Percentiles rank a stretch among this genome's conserved stretches.
phyloP scores from a whole-genome alignment of 176 grass and related monocot genomes.

The Eleusine indica region DNA sequence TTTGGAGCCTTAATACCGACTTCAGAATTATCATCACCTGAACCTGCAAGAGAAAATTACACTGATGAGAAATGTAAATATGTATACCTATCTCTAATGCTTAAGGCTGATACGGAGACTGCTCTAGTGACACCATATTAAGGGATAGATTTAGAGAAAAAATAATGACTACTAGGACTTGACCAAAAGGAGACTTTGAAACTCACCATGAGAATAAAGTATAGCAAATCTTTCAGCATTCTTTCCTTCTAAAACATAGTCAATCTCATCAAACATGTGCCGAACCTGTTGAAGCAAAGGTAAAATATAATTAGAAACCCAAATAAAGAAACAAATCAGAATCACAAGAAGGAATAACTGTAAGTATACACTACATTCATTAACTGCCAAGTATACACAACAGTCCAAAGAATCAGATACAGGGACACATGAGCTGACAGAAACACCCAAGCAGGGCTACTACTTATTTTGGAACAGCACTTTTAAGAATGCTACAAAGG shows the following conservation, averaged over 20 bases:
- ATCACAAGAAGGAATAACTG: conserved; percentile 9
- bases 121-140: neutral
- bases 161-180: neutral
- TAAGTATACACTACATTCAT: neutral
- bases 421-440: neutral
- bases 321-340: neutral
- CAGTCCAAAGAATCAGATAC: neutral
- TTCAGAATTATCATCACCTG: conserved; percentile 43
- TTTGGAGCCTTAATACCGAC: conserved; percentile 76
- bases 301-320: conserved; percentile 25
- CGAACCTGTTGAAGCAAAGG: conserved; percentile 69
- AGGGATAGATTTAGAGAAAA: neutral
- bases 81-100: neutral
- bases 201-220: conserved; percentile 73
- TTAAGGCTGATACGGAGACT: neutral
- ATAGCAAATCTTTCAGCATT: conserved; percentile 91
- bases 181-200: neutral
- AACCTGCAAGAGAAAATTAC: conserved; percentile 35
- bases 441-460: neutral
- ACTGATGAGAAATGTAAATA: neutral
- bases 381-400: neutral
- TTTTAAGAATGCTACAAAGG: neutral
- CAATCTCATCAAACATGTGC: conserved; percentile 99
- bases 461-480: neutral
- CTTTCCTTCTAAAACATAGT: conserved; percentile 83